These are phyloP conservation scores for Linnemannia exigua DNA, from an alignment of 192 early-diverging fungal species.

Conservation along the genomic window DNA sequence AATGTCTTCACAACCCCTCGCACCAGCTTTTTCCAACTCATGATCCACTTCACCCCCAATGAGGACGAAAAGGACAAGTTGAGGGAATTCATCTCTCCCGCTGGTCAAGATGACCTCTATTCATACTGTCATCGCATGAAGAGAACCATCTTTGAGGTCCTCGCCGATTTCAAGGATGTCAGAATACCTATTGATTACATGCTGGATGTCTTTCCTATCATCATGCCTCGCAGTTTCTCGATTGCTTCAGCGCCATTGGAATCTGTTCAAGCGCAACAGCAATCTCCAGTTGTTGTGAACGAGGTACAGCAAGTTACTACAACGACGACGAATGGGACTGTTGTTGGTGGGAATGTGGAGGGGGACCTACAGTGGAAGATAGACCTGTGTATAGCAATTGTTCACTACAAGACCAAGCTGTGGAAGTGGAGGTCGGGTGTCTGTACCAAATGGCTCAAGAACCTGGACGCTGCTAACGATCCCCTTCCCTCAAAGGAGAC, in stretches of 20 bases:
- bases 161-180: slow-evolving; percentile 87
- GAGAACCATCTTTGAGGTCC: slow-evolving; percentile 86
- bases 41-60: slow-evolving; percentile 82
- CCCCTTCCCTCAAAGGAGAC: background rate
- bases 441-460: slow-evolving; percentile 80
- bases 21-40: slow-evolving; percentile 92
- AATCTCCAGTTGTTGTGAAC: background rate
- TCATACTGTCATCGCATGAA: slow-evolving; percentile 86
- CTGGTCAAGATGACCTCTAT: slow-evolving; percentile 92
- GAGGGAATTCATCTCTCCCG: slow-evolving; percentile 80
- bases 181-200: slow-evolving; percentile 82
- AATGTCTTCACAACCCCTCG: slow-evolving; percentile 91
- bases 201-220: slow-evolving; percentile 86
- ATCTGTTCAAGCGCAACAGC: slow-evolving; percentile 37
- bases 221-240: slow-evolving; percentile 88
- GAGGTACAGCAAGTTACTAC: slow-evolving; percentile 14
- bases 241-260: slow-evolving; percentile 78
- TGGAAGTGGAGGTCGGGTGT: slow-evolving; percentile 81
- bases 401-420: slow-evolving; percentile 88
- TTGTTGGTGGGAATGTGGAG: slow-evolving; percentile 4
- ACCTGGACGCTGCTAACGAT: slow-evolving; percentile 17
- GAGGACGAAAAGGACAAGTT: slow-evolving; percentile 83
- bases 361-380: slow-evolving; percentile 61
- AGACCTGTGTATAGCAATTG: slow-evolving; percentile 87
- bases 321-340: slow-evolving; percentile 25